Conservation (phyloP, 192 early-diverging fungal genomes). For the Rhizoclosmatium globosum region DNA sequence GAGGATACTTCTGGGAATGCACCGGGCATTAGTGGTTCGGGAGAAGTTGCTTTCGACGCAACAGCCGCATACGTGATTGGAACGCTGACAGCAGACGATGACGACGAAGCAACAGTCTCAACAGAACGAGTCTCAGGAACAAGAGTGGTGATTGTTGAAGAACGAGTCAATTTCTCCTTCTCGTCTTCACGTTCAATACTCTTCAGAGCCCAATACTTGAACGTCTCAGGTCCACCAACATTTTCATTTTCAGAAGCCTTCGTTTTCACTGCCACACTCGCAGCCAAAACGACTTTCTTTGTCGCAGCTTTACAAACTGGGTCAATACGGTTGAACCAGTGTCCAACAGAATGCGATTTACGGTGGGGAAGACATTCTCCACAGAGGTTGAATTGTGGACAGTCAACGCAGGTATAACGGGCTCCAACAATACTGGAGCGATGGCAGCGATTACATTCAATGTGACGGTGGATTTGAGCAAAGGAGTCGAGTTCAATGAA, state of each 20-base stretch:
- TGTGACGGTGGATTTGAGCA: conserved; percentile 29
- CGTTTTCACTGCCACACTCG: not conserved
- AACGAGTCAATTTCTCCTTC: not conserved
- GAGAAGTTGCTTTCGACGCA: not conserved
- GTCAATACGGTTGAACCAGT: conserved; percentile 39
- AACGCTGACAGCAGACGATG: not conserved
- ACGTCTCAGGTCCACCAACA: not conserved
- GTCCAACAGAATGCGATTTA: conserved; percentile 20
- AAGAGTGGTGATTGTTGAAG: not conserved
- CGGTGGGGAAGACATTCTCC: conserved; percentile 13
- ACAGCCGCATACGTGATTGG: conserved; percentile 4
- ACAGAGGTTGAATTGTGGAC: conserved; percentile 45
- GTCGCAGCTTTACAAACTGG: not conserved
- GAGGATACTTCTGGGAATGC: conserved; percentile 11
- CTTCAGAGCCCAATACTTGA: not conserved
- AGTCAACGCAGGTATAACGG: conserved; percentile 43
- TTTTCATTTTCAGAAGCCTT: not conserved
- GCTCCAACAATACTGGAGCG: conserved; percentile 30
- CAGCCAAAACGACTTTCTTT: not conserved
- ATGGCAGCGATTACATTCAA: conserved; percentile 36
- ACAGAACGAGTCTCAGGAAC: not conserved
- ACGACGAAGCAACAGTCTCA: not conserved
- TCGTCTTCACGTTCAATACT: not conserved
- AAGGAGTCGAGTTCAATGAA: conserved; percentile 20
- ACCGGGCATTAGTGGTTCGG: not conserved